phyloP scores from a whole-genome alignment of 495 filamentous ascomycete species.

The Letharia columbiana region DNA sequence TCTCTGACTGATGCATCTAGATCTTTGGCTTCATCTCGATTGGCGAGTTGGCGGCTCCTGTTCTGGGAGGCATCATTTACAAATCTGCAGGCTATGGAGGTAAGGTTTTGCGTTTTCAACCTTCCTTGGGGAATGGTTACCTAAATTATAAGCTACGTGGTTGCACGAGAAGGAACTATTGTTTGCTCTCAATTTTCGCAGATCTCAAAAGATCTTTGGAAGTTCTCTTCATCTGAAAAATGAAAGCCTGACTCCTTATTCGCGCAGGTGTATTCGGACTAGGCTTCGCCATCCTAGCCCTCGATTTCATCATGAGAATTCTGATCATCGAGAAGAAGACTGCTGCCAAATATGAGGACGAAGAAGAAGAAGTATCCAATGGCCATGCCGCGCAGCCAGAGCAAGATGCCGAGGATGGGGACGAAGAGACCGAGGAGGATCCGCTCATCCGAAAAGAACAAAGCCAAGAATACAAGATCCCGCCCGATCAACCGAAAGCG shows the following conservation, averaged over 20 bases:
- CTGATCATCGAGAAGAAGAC: slow-evolving; percentile 56
- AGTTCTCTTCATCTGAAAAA: background rate
- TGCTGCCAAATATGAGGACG: slow-evolving; percentile 20
- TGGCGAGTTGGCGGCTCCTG: slow-evolving; percentile 44
- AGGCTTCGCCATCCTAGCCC: slow-evolving; percentile 44
- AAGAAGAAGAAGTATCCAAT: slow-evolving; percentile 19
- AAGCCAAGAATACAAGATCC: slow-evolving; percentile 34
- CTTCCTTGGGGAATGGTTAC: background rate
- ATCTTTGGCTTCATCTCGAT: slow-evolving; percentile 48
- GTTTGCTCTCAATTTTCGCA: background rate
- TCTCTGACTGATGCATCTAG: slow-evolving; percentile 10
- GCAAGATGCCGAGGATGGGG: slow-evolving; percentile 18
- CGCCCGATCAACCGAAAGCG: slow-evolving; percentile 28
- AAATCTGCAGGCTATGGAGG: slow-evolving; percentile 43
- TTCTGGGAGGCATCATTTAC: slow-evolving; percentile 56
- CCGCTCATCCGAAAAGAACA: slow-evolving; percentile 32
- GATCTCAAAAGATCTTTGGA: background rate
- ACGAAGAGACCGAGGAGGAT: slow-evolving; percentile 28
- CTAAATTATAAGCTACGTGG: background rate
- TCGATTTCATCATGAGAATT: slow-evolving; percentile 58
- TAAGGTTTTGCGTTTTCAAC: background rate
- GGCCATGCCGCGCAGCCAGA: slow-evolving; percentile 12
- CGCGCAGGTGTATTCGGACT: slow-evolving; percentile 49
- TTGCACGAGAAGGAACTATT: background rate
- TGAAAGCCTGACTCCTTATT: background rate